Conservation (phyloP, 176 grass and related monocot species). For the Bothriochloa decipiens region DNA sequence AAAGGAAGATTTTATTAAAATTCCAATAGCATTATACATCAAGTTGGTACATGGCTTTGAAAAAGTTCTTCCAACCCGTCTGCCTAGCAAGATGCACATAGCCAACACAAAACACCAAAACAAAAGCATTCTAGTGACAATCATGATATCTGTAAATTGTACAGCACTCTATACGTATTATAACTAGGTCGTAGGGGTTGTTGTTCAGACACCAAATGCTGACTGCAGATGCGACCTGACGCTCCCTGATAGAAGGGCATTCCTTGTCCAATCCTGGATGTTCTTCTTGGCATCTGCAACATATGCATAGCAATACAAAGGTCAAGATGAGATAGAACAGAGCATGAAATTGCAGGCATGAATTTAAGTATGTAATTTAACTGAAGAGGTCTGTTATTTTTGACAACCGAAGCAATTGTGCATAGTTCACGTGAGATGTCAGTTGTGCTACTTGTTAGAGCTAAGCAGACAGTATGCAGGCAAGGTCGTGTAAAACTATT, state of each 20-base stretch:
- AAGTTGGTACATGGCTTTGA: background rate
- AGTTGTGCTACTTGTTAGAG: background rate
- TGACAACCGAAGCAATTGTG: background rate
- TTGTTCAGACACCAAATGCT: conserved; percentile 71
- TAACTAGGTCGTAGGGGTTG: too few relatives aligned
- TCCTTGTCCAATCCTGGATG: conserved; percentile 65
- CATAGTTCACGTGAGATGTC: background rate
- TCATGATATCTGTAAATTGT: conserved; percentile 15
- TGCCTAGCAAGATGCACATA: background rate
- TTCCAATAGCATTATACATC: background rate
- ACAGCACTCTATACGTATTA: conserved; percentile 25
- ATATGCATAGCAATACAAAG: conserved; percentile 24
- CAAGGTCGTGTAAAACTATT: background rate
- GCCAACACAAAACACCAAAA: background rate
- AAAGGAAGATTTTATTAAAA: background rate
- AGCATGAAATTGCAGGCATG: background rate
- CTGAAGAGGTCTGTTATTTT: conserved; percentile 5
- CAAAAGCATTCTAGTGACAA: background rate
- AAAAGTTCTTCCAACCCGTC: background rate
- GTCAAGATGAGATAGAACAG: background rate
- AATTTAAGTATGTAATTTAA: background rate
- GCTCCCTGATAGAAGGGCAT: conserved; percentile 60
- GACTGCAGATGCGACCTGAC: conserved; percentile 76
- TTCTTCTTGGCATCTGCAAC: conserved; percentile 95
- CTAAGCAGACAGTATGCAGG: background rate